Percentiles rank a stretch among this genome's conserved stretches.
Conservation (phyloP, 2,329 filamentous ascomycete genomes). For the Arthrinium phaeospermum region DNA sequence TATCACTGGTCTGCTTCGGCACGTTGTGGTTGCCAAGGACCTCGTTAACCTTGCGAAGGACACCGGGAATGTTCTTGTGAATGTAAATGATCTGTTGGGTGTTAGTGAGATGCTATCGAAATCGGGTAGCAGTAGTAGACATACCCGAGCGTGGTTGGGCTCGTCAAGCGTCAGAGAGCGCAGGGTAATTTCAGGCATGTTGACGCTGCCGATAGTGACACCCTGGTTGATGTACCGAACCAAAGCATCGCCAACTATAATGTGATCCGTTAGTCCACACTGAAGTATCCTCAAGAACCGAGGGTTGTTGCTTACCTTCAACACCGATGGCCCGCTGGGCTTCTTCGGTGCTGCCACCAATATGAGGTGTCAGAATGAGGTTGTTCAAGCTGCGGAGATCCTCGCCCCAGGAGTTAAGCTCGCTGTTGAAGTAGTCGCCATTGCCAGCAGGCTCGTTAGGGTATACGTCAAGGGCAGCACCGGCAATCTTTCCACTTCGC, state of each 20-base stretch:
- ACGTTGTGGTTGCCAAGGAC: conserved; percentile 96
- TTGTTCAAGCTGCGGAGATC: conserved; percentile 88
- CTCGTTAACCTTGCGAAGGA: conserved; percentile 92
- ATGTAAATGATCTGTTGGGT: conserved; percentile 80
- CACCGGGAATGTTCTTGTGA: conserved; percentile 94
- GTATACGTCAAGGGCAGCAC: conserved; percentile 95
- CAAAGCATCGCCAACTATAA: conserved; percentile 77
- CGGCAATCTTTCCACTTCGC: conserved; percentile 84
- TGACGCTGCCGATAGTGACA: conserved; percentile 88
- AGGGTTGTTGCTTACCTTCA: conserved; percentile 60
- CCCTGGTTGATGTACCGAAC: conserved; percentile 97
- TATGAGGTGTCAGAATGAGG: conserved; percentile 94
- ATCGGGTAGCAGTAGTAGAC: conserved; percentile 29
- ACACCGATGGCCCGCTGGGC: conserved; percentile 95
- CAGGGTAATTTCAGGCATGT: conserved; percentile 92
- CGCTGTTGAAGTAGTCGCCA: conserved; percentile 89
- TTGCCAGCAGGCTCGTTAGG: conserved; percentile 93
- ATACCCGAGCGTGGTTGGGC: conserved; percentile 81
- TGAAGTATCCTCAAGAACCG: not conserved
- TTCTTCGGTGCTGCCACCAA: conserved; percentile 97
- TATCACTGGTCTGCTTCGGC: conserved; percentile 98
- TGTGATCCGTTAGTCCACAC: conserved; percentile 25
- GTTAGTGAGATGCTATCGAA: conserved; percentile 29
- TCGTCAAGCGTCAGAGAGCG: conserved; percentile 91
- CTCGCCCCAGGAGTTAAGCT: conserved; percentile 82